A percentile compares a stretch with the other conserved stretches of the same genome.
These are phyloP conservation scores for Anacardium occidentale DNA, from an alignment of 345 rosid species.

Conservation along the genomic window DNA sequence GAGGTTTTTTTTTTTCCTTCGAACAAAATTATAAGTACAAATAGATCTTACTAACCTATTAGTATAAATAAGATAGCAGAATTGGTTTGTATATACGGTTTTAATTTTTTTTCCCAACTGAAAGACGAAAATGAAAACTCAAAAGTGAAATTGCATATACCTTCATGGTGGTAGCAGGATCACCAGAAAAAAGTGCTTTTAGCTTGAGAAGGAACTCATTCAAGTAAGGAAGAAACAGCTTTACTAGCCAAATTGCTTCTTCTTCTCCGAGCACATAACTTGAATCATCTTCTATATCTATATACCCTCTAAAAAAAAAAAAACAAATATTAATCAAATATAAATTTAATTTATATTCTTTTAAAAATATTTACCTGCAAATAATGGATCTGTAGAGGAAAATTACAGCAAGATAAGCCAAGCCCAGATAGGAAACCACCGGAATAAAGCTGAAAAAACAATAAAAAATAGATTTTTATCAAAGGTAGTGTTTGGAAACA, in stretches of 20 bases:
- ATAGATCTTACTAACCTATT: no score
- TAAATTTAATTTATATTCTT: background rate
- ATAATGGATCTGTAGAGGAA: slow-evolving; percentile 63
- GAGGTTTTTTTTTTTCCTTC: background rate
- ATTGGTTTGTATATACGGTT: no score
- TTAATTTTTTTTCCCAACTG: no score
- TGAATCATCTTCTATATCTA: slow-evolving; percentile 41
- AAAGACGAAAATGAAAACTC: no score
- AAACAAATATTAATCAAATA: background rate
- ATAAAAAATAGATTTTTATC: slow-evolving; percentile 10
- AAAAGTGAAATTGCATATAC: slow-evolving; percentile 28
- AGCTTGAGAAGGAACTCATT: slow-evolving; percentile 68
- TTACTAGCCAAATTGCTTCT: slow-evolving; percentile 68
- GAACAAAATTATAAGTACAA: no score
- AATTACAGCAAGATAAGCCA: slow-evolving; percentile 67
- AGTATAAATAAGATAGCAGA: no score
- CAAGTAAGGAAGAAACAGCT: slow-evolving; percentile 70
- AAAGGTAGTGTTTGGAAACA: slow-evolving; percentile 11
- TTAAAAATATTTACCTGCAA: slow-evolving; percentile 48
- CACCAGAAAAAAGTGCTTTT: slow-evolving; percentile 83
- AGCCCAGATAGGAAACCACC: slow-evolving; percentile 72
- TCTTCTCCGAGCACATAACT: slow-evolving; percentile 68
- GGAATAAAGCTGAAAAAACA: slow-evolving; percentile 66
- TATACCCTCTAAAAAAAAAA: slow-evolving; percentile 42
- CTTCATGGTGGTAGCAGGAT: slow-evolving; percentile 90